Evolutionary conservation across 169 alveolate genomes (phyloP), one percentile per base, ranked within the genome.

Genomic region (Babesia sp.): DNA sequence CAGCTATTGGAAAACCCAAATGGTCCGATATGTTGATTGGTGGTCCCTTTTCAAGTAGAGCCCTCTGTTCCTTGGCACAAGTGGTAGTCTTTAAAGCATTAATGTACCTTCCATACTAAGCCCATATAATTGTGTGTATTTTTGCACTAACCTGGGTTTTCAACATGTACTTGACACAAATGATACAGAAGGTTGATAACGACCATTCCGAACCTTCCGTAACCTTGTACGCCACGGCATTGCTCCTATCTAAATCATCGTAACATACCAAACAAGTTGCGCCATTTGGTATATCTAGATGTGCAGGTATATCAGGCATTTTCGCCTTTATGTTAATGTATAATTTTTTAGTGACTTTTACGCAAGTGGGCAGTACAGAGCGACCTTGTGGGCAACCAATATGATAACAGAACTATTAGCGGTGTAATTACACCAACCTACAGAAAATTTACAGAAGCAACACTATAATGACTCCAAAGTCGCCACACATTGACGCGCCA

Each of bases 41-140:
- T 12, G 89, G 89, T 18, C 89, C 89, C 34, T 75, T 50, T 4
- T 81, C 89, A 60, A 81, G 73, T 18, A 81, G 74, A 14, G 89
- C 58, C 6, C 89, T 63, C 39, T 81, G 89, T 54, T 81, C 89
- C 63, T 46, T 71, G 45, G 89, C 89, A 71, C 89, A 81, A n/a
- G 33, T 81, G 22, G 85, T 71, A 33, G 70, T 81, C 20, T 41
- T 26, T 42, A 81, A 45, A 16, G 78, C 28, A 4, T 63, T 33
- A 64, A 81, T 41, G 67, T 81, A 81, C 28, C 71, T 46, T 41
- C 72, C 58, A 39, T 54, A 81, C 89, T 81, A 51, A 33, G 9
- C 24, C 9, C 11, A 12, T 14, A 24, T 61, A 34, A 45, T 31
- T 45, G 28, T 3, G 24, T 26, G 24, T 9, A 14, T 3, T 18